These are phyloP conservation scores for Claviceps sp. DNA, from an alignment of 2,329 filamentous ascomycete genomes.

Conservation along the genomic window DNA sequence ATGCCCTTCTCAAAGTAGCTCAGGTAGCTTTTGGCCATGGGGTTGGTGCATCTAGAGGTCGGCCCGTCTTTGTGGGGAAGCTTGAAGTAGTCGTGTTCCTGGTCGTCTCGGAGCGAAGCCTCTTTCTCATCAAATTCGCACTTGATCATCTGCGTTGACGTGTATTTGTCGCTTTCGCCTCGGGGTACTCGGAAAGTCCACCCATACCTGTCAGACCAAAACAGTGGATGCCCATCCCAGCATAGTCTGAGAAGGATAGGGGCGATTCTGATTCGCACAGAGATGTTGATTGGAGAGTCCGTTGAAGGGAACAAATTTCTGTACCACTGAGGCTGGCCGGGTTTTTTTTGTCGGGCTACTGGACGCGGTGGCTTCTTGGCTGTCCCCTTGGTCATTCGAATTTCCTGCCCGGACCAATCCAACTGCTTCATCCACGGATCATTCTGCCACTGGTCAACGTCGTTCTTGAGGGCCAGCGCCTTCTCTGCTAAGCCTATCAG, in stretches of 20 bases:
- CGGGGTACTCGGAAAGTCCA: slow-evolving; percentile 78
- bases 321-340: slow-evolving; percentile 93
- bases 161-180: slow-evolving; percentile 49
- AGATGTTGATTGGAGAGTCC: slow-evolving; percentile 57
- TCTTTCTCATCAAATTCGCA: slow-evolving; percentile 74
- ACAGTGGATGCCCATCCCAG: slow-evolving; percentile 80
- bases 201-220: slow-evolving; percentile 87
- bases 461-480: slow-evolving; percentile 59
- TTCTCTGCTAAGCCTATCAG: slow-evolving; percentile 61
- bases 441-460: slow-evolving; percentile 53
- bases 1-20: slow-evolving; percentile 82
- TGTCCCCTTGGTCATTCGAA: slow-evolving; percentile 84
- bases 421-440: slow-evolving; percentile 90
- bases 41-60: slow-evolving; percentile 67
- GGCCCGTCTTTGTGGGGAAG: slow-evolving; percentile 94
- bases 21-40: slow-evolving; percentile 83
- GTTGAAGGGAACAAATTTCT: slow-evolving; percentile 71
- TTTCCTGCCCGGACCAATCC: slow-evolving; percentile 88
- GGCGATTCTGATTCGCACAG: slow-evolving; percentile 76
- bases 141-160: slow-evolving; percentile 54
- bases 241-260: slow-evolving; percentile 70
- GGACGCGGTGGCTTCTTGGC: slow-evolving; percentile 73
- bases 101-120: slow-evolving; percentile 49
- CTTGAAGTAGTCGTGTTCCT: slow-evolving; percentile 64
- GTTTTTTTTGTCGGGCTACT: slow-evolving; percentile 76